Evolutionary conservation across 768 basidiomycete genomes (phyloP).

Genomic region (Auricularia cornea): DNA sequence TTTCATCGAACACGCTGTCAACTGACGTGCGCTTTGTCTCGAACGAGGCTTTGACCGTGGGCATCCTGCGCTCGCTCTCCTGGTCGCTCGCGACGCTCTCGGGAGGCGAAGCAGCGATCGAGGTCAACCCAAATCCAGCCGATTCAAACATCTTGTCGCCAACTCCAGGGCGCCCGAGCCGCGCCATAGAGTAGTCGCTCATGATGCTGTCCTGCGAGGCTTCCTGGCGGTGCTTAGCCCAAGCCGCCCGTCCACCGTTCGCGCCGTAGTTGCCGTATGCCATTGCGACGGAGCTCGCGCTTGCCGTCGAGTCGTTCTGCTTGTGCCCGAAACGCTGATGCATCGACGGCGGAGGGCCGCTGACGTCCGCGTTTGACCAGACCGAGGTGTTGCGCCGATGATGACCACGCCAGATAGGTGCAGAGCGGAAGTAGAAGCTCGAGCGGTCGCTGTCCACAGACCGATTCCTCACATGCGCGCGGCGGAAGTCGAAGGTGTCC

Average conservation of each 20-base stretch:
- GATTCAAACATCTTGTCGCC: conserved; percentile 86
- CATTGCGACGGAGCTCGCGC: conserved; percentile 48
- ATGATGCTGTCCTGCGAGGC: conserved; percentile 43
- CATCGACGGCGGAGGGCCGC: conserved; percentile 1
- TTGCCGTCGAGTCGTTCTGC: conserved; percentile 51
- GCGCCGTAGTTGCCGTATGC: conserved; percentile 48
- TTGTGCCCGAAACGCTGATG: not conserved
- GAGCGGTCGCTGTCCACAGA: conserved; percentile 68
- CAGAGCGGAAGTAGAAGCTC: conserved; percentile 63
- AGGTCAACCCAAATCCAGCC: conserved; percentile 41
- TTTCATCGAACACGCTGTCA: conserved; percentile 22
- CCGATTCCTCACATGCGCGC: conserved; percentile 16
- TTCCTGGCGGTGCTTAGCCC: conserved; percentile 43
- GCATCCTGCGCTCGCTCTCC: not conserved
- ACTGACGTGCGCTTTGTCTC: conserved; percentile 3
- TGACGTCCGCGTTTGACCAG: conserved; percentile 27
- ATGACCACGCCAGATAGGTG: conserved; percentile 24
- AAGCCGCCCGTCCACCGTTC: conserved; percentile 46
- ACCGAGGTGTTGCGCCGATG: conserved; percentile 53
- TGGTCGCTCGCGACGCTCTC: conserved; percentile 28
- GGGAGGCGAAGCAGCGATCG: conserved; percentile 61
- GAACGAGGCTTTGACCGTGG: not conserved
- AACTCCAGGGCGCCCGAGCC: conserved; percentile 61
- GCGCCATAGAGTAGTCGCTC: conserved; percentile 52
- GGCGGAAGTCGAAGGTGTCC: conserved; percentile 64